Conservation (phyloP, 129 eudicot genomes). For the Pulicaria dysenterica region DNA sequence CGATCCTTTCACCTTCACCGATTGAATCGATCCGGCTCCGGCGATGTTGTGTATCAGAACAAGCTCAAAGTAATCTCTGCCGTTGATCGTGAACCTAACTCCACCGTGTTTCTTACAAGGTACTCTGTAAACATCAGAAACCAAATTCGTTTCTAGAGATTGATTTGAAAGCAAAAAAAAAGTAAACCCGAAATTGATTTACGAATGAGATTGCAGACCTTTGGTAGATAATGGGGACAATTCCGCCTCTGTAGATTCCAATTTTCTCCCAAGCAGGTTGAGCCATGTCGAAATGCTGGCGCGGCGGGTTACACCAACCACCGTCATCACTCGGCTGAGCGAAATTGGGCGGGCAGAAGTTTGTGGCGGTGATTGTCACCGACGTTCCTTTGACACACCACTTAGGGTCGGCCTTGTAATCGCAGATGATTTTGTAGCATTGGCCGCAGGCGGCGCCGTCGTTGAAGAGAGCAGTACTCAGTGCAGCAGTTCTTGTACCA, state of each 20-base stretch:
- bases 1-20: constrained; percentile 72
- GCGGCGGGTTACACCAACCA: constrained; percentile 97
- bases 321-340: constrained; percentile 69
- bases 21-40: constrained; percentile 68
- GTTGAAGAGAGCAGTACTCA: constrained; percentile 87
- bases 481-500: constrained; percentile 82
- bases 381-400: constrained; percentile 78
- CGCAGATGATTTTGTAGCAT: constrained; percentile 78
- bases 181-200: background rate
- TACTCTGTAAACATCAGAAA: constrained; percentile 46
- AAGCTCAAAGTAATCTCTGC: constrained; percentile 80
- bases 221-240: constrained; percentile 68
- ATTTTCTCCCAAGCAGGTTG: constrained; percentile 97
- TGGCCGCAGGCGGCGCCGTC: constrained; percentile 82
- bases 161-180: too few species aligned
- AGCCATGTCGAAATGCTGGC: constrained; percentile 87
- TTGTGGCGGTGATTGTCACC: constrained; percentile 74
- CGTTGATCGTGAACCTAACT: constrained; percentile 78
- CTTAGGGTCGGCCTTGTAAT: constrained; percentile 51
- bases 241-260: constrained; percentile 76
- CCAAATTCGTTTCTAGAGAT: too few species aligned
- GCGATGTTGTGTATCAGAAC: constrained; percentile 67
- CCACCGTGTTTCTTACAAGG: constrained; percentile 78
- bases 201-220: constrained; percentile 39
- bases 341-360: constrained; percentile 83